phyloP scores from a whole-genome alignment of 768 basidiomycete species.

The Mycena belliarum region DNA sequence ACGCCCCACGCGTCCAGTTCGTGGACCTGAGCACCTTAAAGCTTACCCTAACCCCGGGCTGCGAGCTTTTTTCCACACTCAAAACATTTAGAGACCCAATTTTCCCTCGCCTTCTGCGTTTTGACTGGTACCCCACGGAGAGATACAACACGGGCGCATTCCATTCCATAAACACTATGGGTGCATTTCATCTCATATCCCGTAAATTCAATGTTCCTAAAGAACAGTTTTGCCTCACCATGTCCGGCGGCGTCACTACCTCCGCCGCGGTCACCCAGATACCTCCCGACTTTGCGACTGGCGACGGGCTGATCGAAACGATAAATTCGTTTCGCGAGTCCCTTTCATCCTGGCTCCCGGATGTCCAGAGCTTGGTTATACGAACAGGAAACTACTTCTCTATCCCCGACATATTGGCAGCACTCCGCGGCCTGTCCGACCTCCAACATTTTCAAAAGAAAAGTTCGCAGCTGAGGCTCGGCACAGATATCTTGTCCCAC shows the following conservation, averaged over 20 bases:
- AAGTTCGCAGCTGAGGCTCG: not conserved
- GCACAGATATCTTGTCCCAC: not conserved
- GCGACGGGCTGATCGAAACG: not conserved
- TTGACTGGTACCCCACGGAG: constrained; percentile 2
- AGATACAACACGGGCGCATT: too few species aligned
- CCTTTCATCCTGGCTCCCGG: constrained; percentile 1
- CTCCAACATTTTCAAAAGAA: constrained; percentile 2
- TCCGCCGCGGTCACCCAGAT: not conserved
- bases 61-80: constrained; percentile 6
- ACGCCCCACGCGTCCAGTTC: too few species aligned
- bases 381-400: not conserved
- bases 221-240: not conserved
- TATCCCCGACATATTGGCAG: not conserved
- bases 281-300: not conserved
- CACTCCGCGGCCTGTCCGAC: not conserved
- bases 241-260: not conserved
- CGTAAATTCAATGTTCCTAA: not conserved
- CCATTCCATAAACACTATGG: constrained; percentile 4
- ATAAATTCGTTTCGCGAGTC: not conserved
- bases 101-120: not conserved
- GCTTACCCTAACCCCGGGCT: not conserved
- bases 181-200: constrained; percentile 9
- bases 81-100: not conserved
- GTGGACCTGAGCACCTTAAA: too few species aligned
- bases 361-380: not conserved